Base-by-base conservation (phyloP, 148 eudicot genomes). In the Vaccinium vitisidaea region DNA sequence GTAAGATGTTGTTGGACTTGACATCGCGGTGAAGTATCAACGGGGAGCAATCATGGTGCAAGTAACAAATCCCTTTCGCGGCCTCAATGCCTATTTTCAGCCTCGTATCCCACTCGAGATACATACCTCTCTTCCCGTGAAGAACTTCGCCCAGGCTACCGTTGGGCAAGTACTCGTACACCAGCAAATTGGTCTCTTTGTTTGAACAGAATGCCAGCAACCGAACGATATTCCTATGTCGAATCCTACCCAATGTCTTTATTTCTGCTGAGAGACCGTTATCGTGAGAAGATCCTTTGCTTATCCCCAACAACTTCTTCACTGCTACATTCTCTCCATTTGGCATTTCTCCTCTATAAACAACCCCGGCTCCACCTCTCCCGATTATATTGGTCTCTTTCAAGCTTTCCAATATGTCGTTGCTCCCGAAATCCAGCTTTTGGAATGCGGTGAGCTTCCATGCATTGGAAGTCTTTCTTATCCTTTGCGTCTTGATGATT, bases 31-130 rank as follows among this genome's bases (percentile, higher is more conserved):
- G 95, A 52, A 92, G 79, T 11, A 92, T 90, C 86, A 91, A 76
- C 39, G 95, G 93, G 25, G 88, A 84, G 30, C 95, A 92, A 84
- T 92, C 95, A 79, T 92, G 95, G 87, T 92, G 95, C 88, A 92
- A 88, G 73, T 92, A 91, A 77, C 89, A 86, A 6, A 92, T 84
- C 39, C 94, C 94, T 74, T 88, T 91, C 2, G 94, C 93, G 9
- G 93, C 93, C 75, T 92, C 94, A 6, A 90, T 59, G 55, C 91
- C 92, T n/a, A 92, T 90, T 52, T 90, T 90, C 61, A 90, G 79
- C 90, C 95, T 88, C 39, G 82, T 89, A 18, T 90, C 90, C 93
- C 93, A 91, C 63, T 86, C 78, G 4, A 92, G 83, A 74, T 79
- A 88, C 3, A 82, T 86, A 9, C 93, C 93, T 87, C 85, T 85